Evolutionary conservation across 306 rosid genomes (phyloP), one percentile per base, ranked within the genome.

Genomic region (Vigna trinervia): DNA sequence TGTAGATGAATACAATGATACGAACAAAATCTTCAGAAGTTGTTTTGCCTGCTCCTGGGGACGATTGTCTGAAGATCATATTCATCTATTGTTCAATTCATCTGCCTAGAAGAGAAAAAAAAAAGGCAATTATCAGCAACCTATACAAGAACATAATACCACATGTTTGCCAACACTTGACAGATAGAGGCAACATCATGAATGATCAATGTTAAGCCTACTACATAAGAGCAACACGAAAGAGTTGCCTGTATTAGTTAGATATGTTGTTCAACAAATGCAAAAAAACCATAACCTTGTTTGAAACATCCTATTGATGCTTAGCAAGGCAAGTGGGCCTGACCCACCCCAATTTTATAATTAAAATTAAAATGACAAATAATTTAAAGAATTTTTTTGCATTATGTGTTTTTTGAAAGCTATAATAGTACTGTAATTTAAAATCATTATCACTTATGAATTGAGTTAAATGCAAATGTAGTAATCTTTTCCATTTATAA

Each of bases 71-170:
- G 57, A 84, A 69, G 60, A 48, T 54, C 75, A 48, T 26, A 66
- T 75, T 75, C 51, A 63, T 63, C 78, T 51, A 8, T 77, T 74
- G 50, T 70, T 78, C 79, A 77, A 56, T 76, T 20, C 74, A 50
- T 80, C 76, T 59, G 90, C n/a, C 84, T 62, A 70, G 6, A 75
- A 54, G 56, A 43, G 75, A 47, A 79, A 76, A 66, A 60, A 22
- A 23, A 53, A 82, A 38, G 15, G 48, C 46, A 61, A 58, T 8
- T 19, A 54, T 46, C 68, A 47, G 30, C 45, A 9, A 22, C 39
- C 43, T 4, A 80, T 60, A 51, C 47, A 53, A 77, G 50, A 51
- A 64, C 9, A 54, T 10, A 56, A 23, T 19, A 46, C 12, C 43
- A 69, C 12, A 28, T 26, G 52, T 14, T 6, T 11, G 69, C 62